A percentile compares a stretch with the other conserved stretches of the same genome.
These are phyloP conservation scores for Diaporthe capsici DNA, from an alignment of 2,329 filamentous ascomycete genomes.

Conservation along the genomic window DNA sequence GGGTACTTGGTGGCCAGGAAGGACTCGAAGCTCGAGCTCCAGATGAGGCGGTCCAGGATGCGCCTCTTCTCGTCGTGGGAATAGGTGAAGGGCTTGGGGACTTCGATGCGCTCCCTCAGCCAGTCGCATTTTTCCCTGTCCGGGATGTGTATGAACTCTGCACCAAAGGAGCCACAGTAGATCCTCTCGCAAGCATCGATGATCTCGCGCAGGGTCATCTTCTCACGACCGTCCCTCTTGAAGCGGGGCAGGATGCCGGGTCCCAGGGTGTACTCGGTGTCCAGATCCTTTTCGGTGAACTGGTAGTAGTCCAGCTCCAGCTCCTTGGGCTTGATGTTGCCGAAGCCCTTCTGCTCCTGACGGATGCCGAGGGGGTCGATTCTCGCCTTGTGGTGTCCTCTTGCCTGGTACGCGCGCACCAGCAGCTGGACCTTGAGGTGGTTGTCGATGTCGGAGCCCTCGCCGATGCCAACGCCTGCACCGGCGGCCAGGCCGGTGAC, in stretches of 20 bases:
- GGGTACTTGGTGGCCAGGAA: conserved; percentile 98
- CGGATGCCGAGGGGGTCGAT: conserved; percentile 97
- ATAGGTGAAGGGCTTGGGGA: conserved; percentile 96
- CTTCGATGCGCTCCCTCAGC: conserved; percentile 94
- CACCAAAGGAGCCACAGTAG: conserved; percentile 97
- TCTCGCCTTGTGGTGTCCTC: conserved; percentile 97
- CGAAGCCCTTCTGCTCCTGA: conserved; percentile 85
- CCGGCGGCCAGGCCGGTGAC: conserved; percentile 81
- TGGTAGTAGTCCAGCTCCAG: conserved; percentile 93
- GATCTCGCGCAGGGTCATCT: conserved; percentile 98
- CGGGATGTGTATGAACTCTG: conserved; percentile 99
- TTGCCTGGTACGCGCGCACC: conserved; percentile 96
- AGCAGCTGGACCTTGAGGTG: conserved; percentile 98
- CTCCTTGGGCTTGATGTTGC: conserved; percentile 91
- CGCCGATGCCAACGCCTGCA: conserved; percentile 73
- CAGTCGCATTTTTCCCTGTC: conserved; percentile 98
- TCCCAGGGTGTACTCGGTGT: conserved; percentile 91
- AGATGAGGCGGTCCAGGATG: conserved; percentile 97
- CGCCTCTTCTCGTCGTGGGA: conserved; percentile 98
- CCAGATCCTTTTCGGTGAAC: conserved; percentile 94
- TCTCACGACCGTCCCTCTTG: conserved; percentile 87
- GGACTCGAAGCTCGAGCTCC: conserved; percentile 96
- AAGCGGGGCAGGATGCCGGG: conserved; percentile 96
- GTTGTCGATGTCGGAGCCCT: conserved; percentile 89
- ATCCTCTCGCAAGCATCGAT: conserved; percentile 93